Evolutionary conservation across 106 monocot genomes (phyloP).

Genomic region (Agapanthus africanus): DNA sequence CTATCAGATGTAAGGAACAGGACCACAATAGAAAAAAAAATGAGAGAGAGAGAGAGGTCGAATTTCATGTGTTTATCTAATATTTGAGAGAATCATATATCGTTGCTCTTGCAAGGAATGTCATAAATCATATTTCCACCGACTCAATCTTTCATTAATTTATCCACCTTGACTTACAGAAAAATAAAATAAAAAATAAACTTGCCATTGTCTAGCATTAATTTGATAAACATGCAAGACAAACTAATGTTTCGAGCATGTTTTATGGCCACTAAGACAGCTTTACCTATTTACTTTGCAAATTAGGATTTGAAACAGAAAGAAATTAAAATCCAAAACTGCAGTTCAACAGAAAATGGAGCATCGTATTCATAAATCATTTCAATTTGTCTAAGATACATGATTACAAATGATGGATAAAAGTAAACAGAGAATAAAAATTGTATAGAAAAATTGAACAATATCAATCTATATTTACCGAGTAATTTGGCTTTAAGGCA

Average conservation of each 20-base stretch:
- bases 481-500: slow-evolving; percentile 91
- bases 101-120: neutral
- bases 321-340: neutral
- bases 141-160: too few relatives aligned
- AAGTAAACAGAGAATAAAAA: neutral
- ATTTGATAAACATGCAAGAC: neutral
- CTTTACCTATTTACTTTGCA: neutral
- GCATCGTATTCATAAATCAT: neutral
- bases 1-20: neutral
- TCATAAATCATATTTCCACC: neutral
- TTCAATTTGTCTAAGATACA: neutral
- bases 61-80: too few relatives aligned
- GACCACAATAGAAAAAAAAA: neutral
- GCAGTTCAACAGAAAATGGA: neutral
- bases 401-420: neutral
- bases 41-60: neutral
- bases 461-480: slow-evolving; percentile 33
- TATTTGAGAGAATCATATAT: too few relatives aligned
- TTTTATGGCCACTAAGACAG: neutral
- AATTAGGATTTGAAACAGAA: neutral
- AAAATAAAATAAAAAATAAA: neutral
- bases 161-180: neutral
- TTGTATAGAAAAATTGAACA: neutral
- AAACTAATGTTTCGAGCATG: neutral
- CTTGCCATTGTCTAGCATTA: too few relatives aligned